Evolutionary conservation across 805 yeast genomes (phyloP).

Genomic region (Wickerhamiella bombiphila): DNA sequence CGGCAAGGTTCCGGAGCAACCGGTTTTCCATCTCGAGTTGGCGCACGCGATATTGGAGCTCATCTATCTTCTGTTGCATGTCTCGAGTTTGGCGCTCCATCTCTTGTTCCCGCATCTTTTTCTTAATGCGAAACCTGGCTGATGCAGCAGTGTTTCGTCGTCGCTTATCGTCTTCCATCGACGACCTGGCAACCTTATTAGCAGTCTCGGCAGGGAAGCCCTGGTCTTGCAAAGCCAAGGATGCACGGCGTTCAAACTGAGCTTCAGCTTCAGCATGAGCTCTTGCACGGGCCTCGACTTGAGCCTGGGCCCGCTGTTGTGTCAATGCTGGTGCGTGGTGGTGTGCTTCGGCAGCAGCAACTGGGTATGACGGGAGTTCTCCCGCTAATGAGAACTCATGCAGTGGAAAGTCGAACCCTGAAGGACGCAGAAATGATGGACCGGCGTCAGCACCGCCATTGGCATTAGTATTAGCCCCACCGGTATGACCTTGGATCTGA

Average conservation of each 20-base stretch:
- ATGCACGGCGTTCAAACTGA: constrained; percentile 2
- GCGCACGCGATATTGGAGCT: constrained; percentile 58
- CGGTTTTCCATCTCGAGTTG: constrained; percentile 89
- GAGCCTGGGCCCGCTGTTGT: constrained; percentile 1
- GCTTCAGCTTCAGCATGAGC: constrained; percentile 1
- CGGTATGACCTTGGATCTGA: not conserved
- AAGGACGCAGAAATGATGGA: not conserved
- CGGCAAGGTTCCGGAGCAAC: constrained; percentile 66
- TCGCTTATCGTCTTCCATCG: constrained; percentile 54
- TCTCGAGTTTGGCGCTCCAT: constrained; percentile 66
- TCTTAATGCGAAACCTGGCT: constrained; percentile 83
- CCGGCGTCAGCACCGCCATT: constrained; percentile 2
- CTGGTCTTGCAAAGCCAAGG: not conserved
- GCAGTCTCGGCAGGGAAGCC: not conserved
- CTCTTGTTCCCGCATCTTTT: constrained; percentile 83
- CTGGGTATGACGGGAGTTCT: constrained; percentile 18
- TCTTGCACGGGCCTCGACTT: not conserved
- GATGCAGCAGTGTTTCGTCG: constrained; percentile 87
- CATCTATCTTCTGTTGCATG: constrained; percentile 49
- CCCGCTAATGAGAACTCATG: constrained; percentile 24
- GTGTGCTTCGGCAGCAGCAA: constrained; percentile 14
- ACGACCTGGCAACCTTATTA: not conserved
- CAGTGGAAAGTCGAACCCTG: constrained; percentile 18
- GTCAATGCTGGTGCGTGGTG: constrained; percentile 2
- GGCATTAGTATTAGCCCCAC: not conserved